phyloP scores from a whole-genome alignment of 2,329 filamentous ascomycete species.

The Talaromyces verruculosus region DNA sequence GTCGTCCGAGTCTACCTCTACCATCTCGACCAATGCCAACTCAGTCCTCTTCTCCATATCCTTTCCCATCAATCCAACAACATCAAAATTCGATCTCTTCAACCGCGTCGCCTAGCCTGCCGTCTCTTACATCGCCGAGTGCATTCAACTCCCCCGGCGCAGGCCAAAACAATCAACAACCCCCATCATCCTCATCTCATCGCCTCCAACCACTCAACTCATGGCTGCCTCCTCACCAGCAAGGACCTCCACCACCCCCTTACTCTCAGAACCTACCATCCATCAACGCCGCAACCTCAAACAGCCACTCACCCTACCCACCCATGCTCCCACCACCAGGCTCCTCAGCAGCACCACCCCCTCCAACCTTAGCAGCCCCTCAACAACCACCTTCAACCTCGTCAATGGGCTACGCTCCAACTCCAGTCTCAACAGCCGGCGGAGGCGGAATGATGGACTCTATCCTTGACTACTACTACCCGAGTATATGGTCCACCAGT shows the following conservation, averaged over 20 bases:
- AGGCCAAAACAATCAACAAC: conserved; percentile 27
- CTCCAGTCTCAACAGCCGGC: conserved; percentile 3
- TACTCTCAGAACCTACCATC: conserved; percentile 43
- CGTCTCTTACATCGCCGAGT: conserved; percentile 32
- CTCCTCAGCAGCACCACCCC: conserved; percentile 23
- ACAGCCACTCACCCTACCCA: conserved; percentile 26
- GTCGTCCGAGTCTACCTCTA: conserved; percentile 40
- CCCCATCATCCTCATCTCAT: conserved; percentile 32
- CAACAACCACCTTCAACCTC: conserved; percentile 3
- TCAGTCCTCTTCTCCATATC: conserved; percentile 34
- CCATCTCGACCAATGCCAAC: conserved; percentile 34
- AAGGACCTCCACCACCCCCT: conserved; percentile 31
- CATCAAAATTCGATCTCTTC: conserved; percentile 23
- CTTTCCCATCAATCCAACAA: conserved; percentile 38
- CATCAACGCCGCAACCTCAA: conserved; percentile 31
- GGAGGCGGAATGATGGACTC: conserved; percentile 6
- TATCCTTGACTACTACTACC: conserved; percentile 12
- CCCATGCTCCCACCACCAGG: conserved; percentile 40
- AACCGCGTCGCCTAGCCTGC: conserved; percentile 36
- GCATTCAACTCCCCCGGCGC: conserved; percentile 26
- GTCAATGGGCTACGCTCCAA: conserved; percentile 5
- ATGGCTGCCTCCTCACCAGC: conserved; percentile 31
- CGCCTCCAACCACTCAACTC: conserved; percentile 44
- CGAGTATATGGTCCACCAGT: conserved; percentile 32
- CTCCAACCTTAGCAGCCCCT: conserved; percentile 32